Base-by-base conservation (phyloP, 2,329 filamentous ascomycete species). In the Pyrenophora graminea region DNA sequence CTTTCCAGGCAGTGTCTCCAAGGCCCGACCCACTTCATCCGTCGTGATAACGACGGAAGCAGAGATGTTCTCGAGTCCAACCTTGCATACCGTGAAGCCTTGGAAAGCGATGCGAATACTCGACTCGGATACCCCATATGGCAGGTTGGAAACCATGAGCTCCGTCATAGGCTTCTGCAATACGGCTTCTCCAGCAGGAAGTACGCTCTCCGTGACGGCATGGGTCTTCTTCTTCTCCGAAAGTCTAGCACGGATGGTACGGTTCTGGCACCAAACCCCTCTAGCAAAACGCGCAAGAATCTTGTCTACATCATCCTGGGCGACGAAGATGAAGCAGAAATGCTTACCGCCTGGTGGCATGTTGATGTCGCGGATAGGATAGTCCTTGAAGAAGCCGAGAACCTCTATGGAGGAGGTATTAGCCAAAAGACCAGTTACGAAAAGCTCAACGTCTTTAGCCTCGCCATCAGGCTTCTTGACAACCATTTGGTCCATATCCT, bases 41-140 rank as follows among this genome's bases (percentile, higher is more conserved):
- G 41, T 18, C 21, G 31, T 13, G 2, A 44, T 44, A 18, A 31
- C 31, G n/a, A 44, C 32, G 2, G 34, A 44, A n/a, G 41, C 41
- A 3, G 18, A 27, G 12, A 31, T 31, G 15, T 36, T 9, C 19
- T n/a, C 36, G 21, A 25, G 2, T 4, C 18, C 15, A 17, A 44
- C 15, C 15, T 44, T 36, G n/a, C n/a, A 27, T 2, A 44, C 31
- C 1, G 6, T 13, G 6, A 36, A 44, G 19, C 21, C 19, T 13
- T 27, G n/a, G 9, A 44, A 44, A 0, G 34, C 1, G 15, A 17
- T 36, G 21, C 6, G 41, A 13, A 44, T 19, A 3, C 18, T 18
- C 18, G 15, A n/a, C 9, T 44, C 7, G 12, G 32, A 19, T 15
- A 44, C 21, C 3, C 3, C 32, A 34, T 44, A 27, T 1, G 41